Evolutionary conservation across 495 filamentous ascomycete species (phyloP).

Genomic region (Tuber microsphaerosporum): DNA sequence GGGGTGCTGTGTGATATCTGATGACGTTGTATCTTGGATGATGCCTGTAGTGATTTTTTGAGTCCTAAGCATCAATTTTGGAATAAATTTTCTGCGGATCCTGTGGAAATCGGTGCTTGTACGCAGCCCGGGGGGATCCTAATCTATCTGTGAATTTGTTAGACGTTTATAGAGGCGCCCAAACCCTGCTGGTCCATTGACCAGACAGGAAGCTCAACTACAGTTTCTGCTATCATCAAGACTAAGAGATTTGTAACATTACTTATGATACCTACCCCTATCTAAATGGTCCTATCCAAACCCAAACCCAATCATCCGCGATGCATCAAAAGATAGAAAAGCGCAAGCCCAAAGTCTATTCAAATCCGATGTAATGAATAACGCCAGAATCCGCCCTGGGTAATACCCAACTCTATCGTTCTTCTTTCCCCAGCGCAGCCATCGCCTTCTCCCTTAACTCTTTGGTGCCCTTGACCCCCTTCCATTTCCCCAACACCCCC

Average conservation of each 20-base stretch:
- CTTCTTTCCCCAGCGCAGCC: slow-evolving; percentile 47
- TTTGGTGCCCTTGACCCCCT: slow-evolving; percentile 54
- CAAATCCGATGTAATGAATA: background rate
- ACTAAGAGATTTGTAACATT: background rate
- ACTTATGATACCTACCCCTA: background rate
- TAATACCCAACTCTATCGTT: slow-evolving; percentile 14
- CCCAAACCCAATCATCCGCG: background rate
- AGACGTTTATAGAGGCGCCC: background rate
- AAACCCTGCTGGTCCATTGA: background rate
- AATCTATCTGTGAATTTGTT: background rate
- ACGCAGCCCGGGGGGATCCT: background rate
- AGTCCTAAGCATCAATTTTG: background rate
- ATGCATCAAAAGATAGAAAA: background rate
- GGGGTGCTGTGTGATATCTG: slow-evolving; percentile 1
- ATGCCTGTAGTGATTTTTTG: background rate
- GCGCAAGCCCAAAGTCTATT: background rate
- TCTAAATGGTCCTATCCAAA: background rate
- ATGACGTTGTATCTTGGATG: background rate
- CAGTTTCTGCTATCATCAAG: background rate
- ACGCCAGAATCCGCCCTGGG: background rate
- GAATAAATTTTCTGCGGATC: background rate
- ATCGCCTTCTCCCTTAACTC: slow-evolving; percentile 57
- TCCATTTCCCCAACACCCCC: slow-evolving; percentile 50
- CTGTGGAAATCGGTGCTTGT: background rate
- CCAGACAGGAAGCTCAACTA: background rate